Evolutionary conservation across 2,329 filamentous ascomycete species (phyloP), one percentile per base, ranked within the genome.

Genomic region (Ophiostoma angusticollis): DNA sequence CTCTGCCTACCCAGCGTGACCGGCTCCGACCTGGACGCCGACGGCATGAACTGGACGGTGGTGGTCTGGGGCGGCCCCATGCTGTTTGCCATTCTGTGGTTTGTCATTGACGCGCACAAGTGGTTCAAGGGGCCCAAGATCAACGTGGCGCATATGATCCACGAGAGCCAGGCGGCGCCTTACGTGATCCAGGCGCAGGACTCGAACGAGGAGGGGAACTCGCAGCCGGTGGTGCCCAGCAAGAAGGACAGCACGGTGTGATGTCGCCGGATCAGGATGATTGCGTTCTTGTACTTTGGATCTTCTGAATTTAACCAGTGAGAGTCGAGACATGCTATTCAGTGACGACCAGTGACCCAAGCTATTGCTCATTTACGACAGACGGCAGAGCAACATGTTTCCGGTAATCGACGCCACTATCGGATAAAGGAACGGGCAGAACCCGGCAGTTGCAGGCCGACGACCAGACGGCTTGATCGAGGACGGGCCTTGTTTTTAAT

Each of bases 111-210:
- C 47, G 78, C 78, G 9, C 64, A 64, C 35, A 77, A 72, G 50
- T 82, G 78, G 78, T 83, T 82, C 57, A 78, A 72, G 50, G 78
- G 78, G 0, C 78, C 78, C 0, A 79, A 74, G 59, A 70, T 82
- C 44, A 81, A 81, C 49, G 60, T 81, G 19, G 68, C 74, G 29
- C 35, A 47, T 29, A 48, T 48, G 42, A 40, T 48, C 29, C 42
- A 46, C 24, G 39, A 41, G 3, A 37, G 19, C 6, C 41, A 47
- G 28, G 17, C 14, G 8, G 42, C 33, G 13, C 19, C 28, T 4
- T 45, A 29, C 28, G 37, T 48, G 41, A 35, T 52, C 13, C 37
- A 45, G 16, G 45, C 39, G 8, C 41, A 44, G 25, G 21, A 30
- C 3, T 19, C 18, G 5, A 33, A 32, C 11, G 24, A 21, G 3